Percentiles rank a stretch among this genome's conserved stretches.
Conservation (phyloP, 495 filamentous ascomycete species). For the Rhizodiscina lignyota region DNA sequence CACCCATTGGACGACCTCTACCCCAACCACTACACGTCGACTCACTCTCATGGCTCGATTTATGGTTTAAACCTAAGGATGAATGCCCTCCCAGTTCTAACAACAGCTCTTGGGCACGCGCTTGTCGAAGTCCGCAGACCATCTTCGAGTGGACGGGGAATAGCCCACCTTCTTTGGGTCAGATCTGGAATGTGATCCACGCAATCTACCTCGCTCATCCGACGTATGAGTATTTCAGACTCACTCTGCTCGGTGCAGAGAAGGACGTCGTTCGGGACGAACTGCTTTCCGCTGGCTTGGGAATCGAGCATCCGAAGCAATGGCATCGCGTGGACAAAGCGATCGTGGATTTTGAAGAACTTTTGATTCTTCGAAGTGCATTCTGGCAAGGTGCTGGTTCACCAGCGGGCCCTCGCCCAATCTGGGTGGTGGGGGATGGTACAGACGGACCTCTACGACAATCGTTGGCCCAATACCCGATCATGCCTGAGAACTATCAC, state of each 20-base stretch:
- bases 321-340: conserved; percentile 5
- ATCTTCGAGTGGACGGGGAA: not conserved
- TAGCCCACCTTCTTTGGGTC: not conserved
- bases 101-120: not conserved
- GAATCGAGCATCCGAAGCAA: conserved; percentile 29
- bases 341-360: not conserved
- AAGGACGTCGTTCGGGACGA: conserved; percentile 24
- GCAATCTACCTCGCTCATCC: not conserved
- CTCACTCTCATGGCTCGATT: not conserved
- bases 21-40: no score
- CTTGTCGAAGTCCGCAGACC: not conserved
- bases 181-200: not conserved
- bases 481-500: conserved; percentile 14
- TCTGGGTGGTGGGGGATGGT: conserved; percentile 26
- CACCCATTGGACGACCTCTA: no score
- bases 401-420: conserved; percentile 43
- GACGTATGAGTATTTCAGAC: not conserved
- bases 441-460: not conserved
- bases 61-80: no score
- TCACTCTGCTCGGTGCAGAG: not conserved
- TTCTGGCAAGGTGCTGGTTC: conserved; percentile 59
- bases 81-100: not conserved
- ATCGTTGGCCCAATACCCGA: not conserved
- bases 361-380: conserved; percentile 27
- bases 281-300: conserved; percentile 35